Conservation (phyloP, 2,329 filamentous ascomycete species). For the Fusarium albidum region DNA sequence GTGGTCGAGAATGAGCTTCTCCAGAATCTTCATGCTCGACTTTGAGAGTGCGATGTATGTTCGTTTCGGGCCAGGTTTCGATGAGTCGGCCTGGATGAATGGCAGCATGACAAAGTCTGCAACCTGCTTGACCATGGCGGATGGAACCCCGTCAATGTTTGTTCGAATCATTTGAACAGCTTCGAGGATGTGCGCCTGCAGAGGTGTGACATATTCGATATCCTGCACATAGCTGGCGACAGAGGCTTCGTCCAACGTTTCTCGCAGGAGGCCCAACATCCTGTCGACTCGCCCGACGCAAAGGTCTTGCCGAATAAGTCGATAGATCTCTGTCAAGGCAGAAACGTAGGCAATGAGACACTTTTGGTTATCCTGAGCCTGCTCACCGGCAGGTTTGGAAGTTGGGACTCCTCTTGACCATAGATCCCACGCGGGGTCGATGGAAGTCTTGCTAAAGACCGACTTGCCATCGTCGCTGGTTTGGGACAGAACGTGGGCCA, state of each 20-base stretch:
- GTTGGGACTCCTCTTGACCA: conserved; percentile 74
- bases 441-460: conserved; percentile 58
- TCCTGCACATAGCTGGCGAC: conserved; percentile 75
- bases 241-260: conserved; percentile 75
- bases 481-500: conserved; percentile 68
- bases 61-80: conserved; percentile 59
- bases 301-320: conserved; percentile 72
- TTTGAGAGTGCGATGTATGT: conserved; percentile 93
- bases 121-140: conserved; percentile 73
- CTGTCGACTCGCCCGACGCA: conserved; percentile 67
- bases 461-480: conserved; percentile 53
- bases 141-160: conserved; percentile 69
- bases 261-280: conserved; percentile 76
- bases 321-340: conserved; percentile 79
- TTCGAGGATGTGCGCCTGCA: conserved; percentile 76
- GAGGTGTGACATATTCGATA: conserved; percentile 73
- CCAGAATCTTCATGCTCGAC: conserved; percentile 75
- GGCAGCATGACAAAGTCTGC: conserved; percentile 77
- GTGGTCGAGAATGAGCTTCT: conserved; percentile 67
- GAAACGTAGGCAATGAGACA: conserved; percentile 87
- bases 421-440: conserved; percentile 72
- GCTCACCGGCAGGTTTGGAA: conserved; percentile 44
- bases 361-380: conserved; percentile 74
- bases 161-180: conserved; percentile 73
- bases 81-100: conserved; percentile 56